Conservation (phyloP, 2,329 filamentous ascomycete species). For the Sphaerulina populicola region DNA sequence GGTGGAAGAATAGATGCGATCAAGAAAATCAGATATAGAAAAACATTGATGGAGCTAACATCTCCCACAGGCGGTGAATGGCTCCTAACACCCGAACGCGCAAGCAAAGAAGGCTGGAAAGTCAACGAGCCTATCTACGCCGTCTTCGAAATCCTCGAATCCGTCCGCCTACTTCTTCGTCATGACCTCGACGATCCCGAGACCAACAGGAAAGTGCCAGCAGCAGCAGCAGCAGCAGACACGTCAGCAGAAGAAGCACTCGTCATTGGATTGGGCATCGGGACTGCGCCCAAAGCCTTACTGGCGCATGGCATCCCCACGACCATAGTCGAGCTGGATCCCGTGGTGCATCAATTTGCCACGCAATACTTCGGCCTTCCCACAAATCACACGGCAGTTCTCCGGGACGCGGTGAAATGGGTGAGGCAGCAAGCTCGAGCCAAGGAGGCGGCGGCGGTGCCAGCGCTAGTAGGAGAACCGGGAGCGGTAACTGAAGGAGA, state of each 20-base stretch:
- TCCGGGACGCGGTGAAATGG: conserved; percentile 73
- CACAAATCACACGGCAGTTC: conserved; percentile 65
- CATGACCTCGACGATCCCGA: conserved; percentile 44
- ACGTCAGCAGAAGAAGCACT: conserved; percentile 49
- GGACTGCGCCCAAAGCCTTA: conserved; percentile 79
- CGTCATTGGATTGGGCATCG: conserved; percentile 85
- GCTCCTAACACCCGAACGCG: conserved; percentile 48
- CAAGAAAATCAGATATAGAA: too few species aligned
- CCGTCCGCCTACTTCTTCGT: conserved; percentile 62
- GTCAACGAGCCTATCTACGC: conserved; percentile 84
- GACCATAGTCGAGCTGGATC: conserved; percentile 91
- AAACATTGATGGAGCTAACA: too few species aligned
- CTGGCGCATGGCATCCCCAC: conserved; percentile 84
- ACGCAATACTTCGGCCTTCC: conserved; percentile 73
- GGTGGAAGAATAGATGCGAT: too few species aligned
- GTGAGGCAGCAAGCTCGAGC: conserved; percentile 44
- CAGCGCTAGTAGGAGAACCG: background rate
- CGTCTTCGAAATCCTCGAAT: conserved; percentile 93
- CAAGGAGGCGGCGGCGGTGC: background rate
- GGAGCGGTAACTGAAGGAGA: background rate
- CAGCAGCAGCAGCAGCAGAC: conserved; percentile 30
- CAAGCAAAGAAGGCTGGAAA: conserved; percentile 36
- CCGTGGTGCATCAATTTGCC: conserved; percentile 76
- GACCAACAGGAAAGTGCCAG: background rate
- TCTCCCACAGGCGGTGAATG: conserved; percentile 65